phyloP scores from a whole-genome alignment of 2,329 filamentous ascomycete genomes.

The Periconia sp. region DNA sequence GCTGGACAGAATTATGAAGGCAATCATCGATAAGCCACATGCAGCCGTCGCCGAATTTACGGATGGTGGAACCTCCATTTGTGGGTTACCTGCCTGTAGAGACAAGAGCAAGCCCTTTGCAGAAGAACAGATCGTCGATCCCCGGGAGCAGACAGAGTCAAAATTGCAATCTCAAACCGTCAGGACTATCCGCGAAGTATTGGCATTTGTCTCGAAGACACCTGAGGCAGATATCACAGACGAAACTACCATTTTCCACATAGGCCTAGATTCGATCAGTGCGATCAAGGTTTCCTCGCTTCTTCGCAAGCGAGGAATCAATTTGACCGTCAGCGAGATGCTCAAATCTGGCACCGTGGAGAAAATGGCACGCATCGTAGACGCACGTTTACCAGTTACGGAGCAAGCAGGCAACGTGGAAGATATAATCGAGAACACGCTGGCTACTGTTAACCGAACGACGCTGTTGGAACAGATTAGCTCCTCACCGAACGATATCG shows the following conservation, averaged over 20 bases:
- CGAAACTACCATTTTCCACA: conserved; percentile 72
- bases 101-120: conserved; percentile 2
- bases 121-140: not conserved
- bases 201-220: conserved; percentile 62
- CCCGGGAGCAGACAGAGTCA: conserved; percentile 16
- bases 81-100: conserved; percentile 58
- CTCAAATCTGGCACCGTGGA: conserved; percentile 65
- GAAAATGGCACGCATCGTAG: conserved; percentile 59
- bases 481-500: conserved; percentile 52
- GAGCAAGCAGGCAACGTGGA: conserved; percentile 1
- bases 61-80: conserved; percentile 61
- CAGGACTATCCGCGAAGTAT: conserved; percentile 47
- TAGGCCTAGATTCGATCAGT: conserved; percentile 89
- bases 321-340: conserved; percentile 70
- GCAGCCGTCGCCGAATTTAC: conserved; percentile 59
- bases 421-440: conserved; percentile 14
- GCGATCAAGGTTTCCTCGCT: conserved; percentile 80
- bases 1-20: conserved; percentile 62
- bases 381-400: conserved; percentile 9
- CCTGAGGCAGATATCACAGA: conserved; percentile 60
- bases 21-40: conserved; percentile 55
- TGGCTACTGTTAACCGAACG: conserved; percentile 44
- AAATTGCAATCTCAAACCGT: conserved; percentile 32
- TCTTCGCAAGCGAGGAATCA: conserved; percentile 64
- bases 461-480: conserved; percentile 45